Conservation (phyloP, 2,329 filamentous ascomycete genomes). For the Penicillium sp. region DNA sequence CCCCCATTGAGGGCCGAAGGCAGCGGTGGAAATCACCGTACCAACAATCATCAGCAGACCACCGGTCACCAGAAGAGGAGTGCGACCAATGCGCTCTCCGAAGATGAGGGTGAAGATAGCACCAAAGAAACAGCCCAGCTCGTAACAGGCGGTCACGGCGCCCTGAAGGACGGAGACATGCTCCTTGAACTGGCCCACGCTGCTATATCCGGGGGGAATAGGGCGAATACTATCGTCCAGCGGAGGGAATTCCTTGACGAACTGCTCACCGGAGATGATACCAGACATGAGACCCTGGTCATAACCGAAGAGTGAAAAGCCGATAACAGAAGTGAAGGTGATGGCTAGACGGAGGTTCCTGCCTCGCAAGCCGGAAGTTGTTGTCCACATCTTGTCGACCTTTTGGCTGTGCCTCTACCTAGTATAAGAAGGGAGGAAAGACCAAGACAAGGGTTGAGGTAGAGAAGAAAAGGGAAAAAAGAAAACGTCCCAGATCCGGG, state of each 20-base stretch:
- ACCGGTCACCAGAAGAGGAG: conserved; percentile 49
- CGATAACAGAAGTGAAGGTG: conserved; percentile 32
- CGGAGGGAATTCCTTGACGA: conserved; percentile 20
- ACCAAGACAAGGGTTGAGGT: background rate
- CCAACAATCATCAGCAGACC: conserved; percentile 44
- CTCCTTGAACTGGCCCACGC: conserved; percentile 13
- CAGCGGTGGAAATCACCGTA: conserved; percentile 23
- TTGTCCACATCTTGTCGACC: conserved; percentile 27
- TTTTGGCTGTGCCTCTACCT: background rate
- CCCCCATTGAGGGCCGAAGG: conserved; percentile 20
- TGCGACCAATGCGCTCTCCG: conserved; percentile 30
- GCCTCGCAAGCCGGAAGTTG: conserved; percentile 24
- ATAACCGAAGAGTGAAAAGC: conserved; percentile 49
- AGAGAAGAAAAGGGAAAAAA: background rate
- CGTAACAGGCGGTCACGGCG: conserved; percentile 50
- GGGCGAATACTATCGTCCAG: conserved; percentile 12
- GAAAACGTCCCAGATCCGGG: background rate
- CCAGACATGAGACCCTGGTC: conserved; percentile 33
- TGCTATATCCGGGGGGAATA: conserved; percentile 16
- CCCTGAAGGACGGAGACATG: conserved; percentile 43
- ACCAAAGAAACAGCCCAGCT: conserved; percentile 43
- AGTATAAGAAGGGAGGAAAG: background rate
- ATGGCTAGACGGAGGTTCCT: conserved; percentile 15
- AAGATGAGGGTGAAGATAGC: conserved; percentile 28
- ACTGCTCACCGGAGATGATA: conserved; percentile 24